Base-by-base conservation (phyloP, 805 yeast species). In the Kuraishia cidri region DNA sequence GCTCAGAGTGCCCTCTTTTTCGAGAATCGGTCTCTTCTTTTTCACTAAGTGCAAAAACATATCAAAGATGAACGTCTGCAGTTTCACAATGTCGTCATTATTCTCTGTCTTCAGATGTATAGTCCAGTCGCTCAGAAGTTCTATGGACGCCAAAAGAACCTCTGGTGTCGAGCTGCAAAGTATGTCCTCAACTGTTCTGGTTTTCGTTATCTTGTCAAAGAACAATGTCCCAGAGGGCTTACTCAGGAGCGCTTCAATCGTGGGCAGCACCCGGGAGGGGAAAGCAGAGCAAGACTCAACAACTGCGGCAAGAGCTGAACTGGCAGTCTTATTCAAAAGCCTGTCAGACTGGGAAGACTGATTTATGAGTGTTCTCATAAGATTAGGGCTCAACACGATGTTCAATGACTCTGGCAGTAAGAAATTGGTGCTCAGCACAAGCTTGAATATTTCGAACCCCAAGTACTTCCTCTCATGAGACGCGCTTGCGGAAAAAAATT, bases 391-490 rank as follows among this genome's bases (percentile, higher is more conserved):
- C 49, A 81, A 66, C 2, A 79, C 24, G 6, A 25, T 11, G 11
- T 42, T 37, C 9, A 49, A 31, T 7, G 44, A 45, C 11, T 37
- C 16, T 22, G 34, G 24, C 1, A 46, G 31, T 17, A 52, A 28
- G 1, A 28, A 24, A 5, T 42, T 43, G 17, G 44, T 35, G 27
- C 53, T 48, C 5, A 78, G 49, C 35, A 75, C 64, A 32, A 65
- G 59, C 26, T 58, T 64, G 39, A 88, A 75, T 8, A 87, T 69
- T 43, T 82, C 82, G 45, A 88, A 75, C 0, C 96, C 97, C 71
- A 85, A 72, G 53, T 69, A 83, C 52, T 88, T 90, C 36, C 95
- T 66, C 52, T 88, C 97, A 21, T 79, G 72, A 1, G 96, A 86
- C 0, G 95, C 66, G 41, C 78, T 74, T 24, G 73, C 75, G 4